Percentiles rank a stretch among this genome's conserved stretches.
These are phyloP conservation scores for Boletellus sp. DNA, from an alignment of 1,284 basidiomycete species.

Conservation along the genomic window DNA sequence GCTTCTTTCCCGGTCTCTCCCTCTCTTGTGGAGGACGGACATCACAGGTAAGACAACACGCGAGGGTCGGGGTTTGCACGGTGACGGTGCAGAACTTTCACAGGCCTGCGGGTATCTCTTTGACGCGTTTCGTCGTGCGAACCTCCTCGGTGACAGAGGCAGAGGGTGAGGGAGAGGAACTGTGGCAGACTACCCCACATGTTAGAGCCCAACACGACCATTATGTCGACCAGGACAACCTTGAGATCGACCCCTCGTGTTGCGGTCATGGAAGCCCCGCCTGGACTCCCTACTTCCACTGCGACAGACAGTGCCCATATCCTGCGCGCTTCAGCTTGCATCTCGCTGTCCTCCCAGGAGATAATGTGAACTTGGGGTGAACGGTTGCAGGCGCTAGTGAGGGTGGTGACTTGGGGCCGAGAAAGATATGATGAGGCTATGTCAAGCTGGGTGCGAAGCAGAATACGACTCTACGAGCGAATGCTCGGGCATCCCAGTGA, in stretches of 20 bases:
- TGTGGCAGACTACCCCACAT: constrained; percentile 10
- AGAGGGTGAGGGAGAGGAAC: constrained; percentile 2
- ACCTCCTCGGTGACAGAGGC: constrained; percentile 22
- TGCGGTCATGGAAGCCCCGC: constrained; percentile 13
- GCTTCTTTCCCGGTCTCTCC: constrained; percentile 4
- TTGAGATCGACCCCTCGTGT: no score
- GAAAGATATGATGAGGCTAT: constrained; percentile 34
- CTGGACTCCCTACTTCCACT: constrained; percentile 30
- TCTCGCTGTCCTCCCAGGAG: constrained; percentile 39
- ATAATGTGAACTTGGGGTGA: not conserved
- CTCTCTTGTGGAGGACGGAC: constrained; percentile 1
- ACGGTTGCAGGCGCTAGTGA: constrained; percentile 30
- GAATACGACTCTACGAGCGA: constrained; percentile 13
- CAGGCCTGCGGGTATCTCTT: not conserved
- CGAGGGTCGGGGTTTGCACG: constrained; percentile 22
- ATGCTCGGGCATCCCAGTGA: constrained; percentile 1
- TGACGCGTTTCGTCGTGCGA: constrained; percentile 4
- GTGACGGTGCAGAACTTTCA: constrained; percentile 11
- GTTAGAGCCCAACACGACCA: not conserved
- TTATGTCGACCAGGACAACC: constrained; percentile 9
- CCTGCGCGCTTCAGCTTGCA: constrained; percentile 38
- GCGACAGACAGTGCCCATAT: constrained; percentile 36
- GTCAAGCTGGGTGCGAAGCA: constrained; percentile 37
- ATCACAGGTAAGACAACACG: constrained; percentile 20
- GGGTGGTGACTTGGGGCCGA: constrained; percentile 40